Evolutionary conservation across 306 rosid genomes (phyloP).

Genomic region (Elaeagnus macrophylla): DNA sequence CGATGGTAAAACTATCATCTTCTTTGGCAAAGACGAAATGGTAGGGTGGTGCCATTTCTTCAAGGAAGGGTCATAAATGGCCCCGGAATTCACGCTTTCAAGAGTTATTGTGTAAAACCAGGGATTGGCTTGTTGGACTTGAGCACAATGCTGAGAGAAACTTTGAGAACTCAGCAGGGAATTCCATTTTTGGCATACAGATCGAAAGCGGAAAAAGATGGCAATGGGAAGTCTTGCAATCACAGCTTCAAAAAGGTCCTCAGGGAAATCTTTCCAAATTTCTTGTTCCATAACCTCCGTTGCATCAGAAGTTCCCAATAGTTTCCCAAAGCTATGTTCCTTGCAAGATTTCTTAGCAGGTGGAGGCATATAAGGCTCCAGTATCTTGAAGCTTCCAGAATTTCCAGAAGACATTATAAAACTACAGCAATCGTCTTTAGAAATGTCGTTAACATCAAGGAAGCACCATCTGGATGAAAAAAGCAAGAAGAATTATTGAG

Average conservation of each 20-base stretch:
- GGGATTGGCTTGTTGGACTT: conserved; percentile 51
- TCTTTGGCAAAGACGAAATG: conserved; percentile 43
- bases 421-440: conserved; percentile 56
- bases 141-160: conserved; percentile 57
- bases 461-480: conserved; percentile 51
- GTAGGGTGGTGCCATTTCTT: conserved; percentile 84
- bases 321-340: conserved; percentile 46
- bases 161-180: conserved; percentile 62
- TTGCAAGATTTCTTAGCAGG: conserved; percentile 50
- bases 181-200: conserved; percentile 78
- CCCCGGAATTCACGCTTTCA: conserved; percentile 64
- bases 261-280: conserved; percentile 82
- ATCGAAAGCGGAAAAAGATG: conserved; percentile 64
- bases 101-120: conserved; percentile 79
- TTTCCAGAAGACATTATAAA: conserved; percentile 64
- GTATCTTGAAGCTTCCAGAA: conserved; percentile 38
- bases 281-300: conserved; percentile 63
- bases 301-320: conserved; percentile 29
- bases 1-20: conserved; percentile 53
- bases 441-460: conserved; percentile 45
- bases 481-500: conserved; percentile 13
- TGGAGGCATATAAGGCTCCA: conserved; percentile 56
- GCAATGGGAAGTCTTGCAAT: conserved; percentile 80
- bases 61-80: conserved; percentile 77
- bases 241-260: conserved; percentile 73